A percentile compares a stretch with the other conserved stretches of the same genome.
These are phyloP conservation scores for Colletotrichum brevisporum DNA, from an alignment of 2,329 filamentous ascomycete species.

Conservation along the genomic window DNA sequence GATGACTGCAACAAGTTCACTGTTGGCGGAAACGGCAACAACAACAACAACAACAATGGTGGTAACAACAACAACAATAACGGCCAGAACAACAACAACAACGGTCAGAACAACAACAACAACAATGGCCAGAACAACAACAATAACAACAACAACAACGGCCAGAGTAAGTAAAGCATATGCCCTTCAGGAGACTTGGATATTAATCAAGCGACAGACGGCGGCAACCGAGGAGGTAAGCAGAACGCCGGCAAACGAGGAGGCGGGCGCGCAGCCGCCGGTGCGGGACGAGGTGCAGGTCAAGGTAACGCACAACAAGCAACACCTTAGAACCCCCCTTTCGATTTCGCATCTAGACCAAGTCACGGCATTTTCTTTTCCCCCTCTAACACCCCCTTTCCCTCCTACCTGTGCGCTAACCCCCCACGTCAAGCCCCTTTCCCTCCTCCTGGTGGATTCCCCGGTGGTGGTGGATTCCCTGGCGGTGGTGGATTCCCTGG, in stretches of 20 bases:
- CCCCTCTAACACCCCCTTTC: not conserved
- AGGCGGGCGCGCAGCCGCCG: constrained; percentile 8
- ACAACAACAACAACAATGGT: constrained; percentile 42
- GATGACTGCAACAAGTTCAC: constrained; percentile 67
- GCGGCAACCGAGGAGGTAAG: constrained; percentile 20
- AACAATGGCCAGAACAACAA: constrained; percentile 36
- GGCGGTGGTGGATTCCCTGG: constrained; percentile 17
- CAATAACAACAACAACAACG: constrained; percentile 39
- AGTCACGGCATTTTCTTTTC: constrained; percentile 3
- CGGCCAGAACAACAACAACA: constrained; percentile 39
- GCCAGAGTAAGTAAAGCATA: constrained; percentile 7
- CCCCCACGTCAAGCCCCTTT: constrained; percentile 8
- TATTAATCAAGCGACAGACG: constrained; percentile 17
- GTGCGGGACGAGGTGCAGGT: constrained; percentile 30
- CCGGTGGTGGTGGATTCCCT: constrained; percentile 6
- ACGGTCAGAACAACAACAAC: constrained; percentile 41
- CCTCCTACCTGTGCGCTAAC: constrained; percentile 16
- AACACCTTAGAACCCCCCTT: constrained; percentile 31
- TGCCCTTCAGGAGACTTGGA: not conserved
- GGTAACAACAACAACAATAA: constrained; percentile 41
- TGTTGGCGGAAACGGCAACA: constrained; percentile 43
- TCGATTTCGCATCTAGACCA: not conserved
- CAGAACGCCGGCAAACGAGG: constrained; percentile 19
- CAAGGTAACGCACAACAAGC: constrained; percentile 30
- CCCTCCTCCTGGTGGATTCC: constrained; percentile 8